Evolutionary conservation across 306 rosid genomes (phyloP).

Genomic region (Corylus heterophylla): DNA sequence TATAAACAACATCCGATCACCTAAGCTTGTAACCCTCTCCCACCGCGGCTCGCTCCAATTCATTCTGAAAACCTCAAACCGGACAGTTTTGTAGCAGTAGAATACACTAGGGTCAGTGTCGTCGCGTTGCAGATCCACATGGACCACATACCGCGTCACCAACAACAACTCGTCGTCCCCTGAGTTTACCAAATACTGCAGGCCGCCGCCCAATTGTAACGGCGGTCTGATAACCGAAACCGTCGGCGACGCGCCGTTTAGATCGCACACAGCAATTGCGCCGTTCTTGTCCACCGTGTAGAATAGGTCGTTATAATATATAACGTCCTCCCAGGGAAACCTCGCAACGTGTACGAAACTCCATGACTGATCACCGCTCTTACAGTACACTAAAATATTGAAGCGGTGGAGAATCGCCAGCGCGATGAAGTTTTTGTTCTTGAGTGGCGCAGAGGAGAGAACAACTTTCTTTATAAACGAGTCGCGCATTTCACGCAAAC

Average conservation of each 20-base stretch:
- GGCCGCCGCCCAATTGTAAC: constrained; percentile 35
- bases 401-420: constrained; percentile 50
- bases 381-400: constrained; percentile 46
- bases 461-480: constrained; percentile 55
- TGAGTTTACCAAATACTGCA: constrained; percentile 52
- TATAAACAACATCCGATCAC: constrained; percentile 50
- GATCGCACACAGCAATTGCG: constrained; percentile 47
- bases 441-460: constrained; percentile 47
- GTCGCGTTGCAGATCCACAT: constrained; percentile 15
- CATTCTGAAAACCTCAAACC: constrained; percentile 59
- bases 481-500: constrained; percentile 55
- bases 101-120: constrained; percentile 12
- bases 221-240: constrained; percentile 33
- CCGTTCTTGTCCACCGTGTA: constrained; percentile 63
- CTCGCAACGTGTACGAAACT: constrained; percentile 33
- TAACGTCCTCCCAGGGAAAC: constrained; percentile 52
- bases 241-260: constrained; percentile 19
- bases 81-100: constrained; percentile 9
- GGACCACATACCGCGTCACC: constrained; percentile 43
- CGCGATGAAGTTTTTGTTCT: constrained; percentile 31
- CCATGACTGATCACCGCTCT: constrained; percentile 48
- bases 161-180: constrained; percentile 50
- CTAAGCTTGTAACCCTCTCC: constrained; percentile 49
- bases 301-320: constrained; percentile 39
- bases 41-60: constrained; percentile 41